Evolutionary conservation across 2,329 filamentous ascomycete species (phyloP).

Genomic region (Periconia sp.): DNA sequence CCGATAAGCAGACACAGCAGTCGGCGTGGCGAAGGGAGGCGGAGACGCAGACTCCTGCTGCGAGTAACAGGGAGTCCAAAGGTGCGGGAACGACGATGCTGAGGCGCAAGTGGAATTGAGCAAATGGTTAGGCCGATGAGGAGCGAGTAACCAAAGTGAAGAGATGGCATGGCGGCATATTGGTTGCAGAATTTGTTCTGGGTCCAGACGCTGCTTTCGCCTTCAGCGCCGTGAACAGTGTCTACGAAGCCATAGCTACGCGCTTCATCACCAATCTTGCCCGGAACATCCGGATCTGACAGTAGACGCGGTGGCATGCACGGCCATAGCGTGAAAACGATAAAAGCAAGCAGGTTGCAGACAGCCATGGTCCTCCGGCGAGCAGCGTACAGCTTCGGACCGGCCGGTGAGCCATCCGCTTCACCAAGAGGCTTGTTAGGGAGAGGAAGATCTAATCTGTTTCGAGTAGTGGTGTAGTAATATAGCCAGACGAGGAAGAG

Average conservation of each 20-base stretch:
- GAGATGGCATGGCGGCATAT: constrained; percentile 77
- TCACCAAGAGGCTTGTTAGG: constrained; percentile 44
- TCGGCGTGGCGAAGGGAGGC: constrained; percentile 59
- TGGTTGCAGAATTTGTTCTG: constrained; percentile 77
- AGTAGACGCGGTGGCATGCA: constrained; percentile 64
- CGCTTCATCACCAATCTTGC: constrained; percentile 62
- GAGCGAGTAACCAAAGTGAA: constrained; percentile 78
- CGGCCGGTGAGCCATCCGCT: constrained; percentile 51
- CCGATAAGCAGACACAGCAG: constrained; percentile 58
- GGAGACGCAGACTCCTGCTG: constrained; percentile 38
- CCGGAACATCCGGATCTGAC: constrained; percentile 60
- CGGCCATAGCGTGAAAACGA: constrained; percentile 60
- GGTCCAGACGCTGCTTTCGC: constrained; percentile 73
- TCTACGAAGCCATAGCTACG: constrained; percentile 66
- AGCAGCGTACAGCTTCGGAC: constrained; percentile 61
- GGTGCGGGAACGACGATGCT: constrained; percentile 54
- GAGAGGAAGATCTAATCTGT: constrained; percentile 52
- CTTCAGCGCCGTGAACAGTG: constrained; percentile 62
- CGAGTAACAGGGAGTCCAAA: constrained; percentile 34
- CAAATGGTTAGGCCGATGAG: constrained; percentile 74
- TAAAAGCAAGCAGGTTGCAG: constrained; percentile 65
- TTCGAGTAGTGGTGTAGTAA: constrained; percentile 71
- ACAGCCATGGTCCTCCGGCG: constrained; percentile 63
- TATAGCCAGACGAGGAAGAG: constrained; percentile 71
- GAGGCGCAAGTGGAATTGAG: constrained; percentile 66